phyloP scores from a whole-genome alignment of 208 protist species.

The Crithidia mellificae region DNA sequence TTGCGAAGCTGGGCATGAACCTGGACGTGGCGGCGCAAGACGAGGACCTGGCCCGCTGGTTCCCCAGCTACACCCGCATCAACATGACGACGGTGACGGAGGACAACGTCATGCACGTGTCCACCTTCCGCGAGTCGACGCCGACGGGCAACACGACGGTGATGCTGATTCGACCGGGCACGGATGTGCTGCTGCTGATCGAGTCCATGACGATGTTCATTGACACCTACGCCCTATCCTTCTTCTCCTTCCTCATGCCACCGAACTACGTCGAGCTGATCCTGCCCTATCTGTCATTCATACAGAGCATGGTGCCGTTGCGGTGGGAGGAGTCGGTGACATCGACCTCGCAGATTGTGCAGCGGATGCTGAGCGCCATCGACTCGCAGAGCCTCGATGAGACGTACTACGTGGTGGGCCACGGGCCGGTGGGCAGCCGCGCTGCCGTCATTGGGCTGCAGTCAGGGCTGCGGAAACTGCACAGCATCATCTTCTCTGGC shows the following conservation, averaged over 20 bases:
- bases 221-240: constrained; percentile 44
- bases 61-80: constrained; percentile 45
- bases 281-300: constrained; percentile 45
- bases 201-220: constrained; percentile 65
- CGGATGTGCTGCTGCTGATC: constrained; percentile 40
- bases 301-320: constrained; percentile 43
- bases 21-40: constrained; percentile 23
- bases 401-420: constrained; percentile 37
- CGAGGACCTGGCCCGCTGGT: constrained; percentile 53
- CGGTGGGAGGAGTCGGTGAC: constrained; percentile 37
- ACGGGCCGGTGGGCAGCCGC: constrained; percentile 27
- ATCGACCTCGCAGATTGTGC: not conserved
- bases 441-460: constrained; percentile 32
- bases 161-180: constrained; percentile 39
- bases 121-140: constrained; percentile 34
- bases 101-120: constrained; percentile 30
- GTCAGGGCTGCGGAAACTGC: constrained; percentile 7
- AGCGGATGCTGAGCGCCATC: not conserved
- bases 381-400: not conserved
- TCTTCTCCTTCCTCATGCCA: constrained; percentile 63
- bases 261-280: constrained; percentile 32
- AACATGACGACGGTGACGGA: not conserved
- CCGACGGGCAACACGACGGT: constrained; percentile 38
- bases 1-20: constrained; percentile 65
- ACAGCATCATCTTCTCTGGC: constrained; percentile 40